Evolutionary conservation across 2,329 filamentous ascomycete species (phyloP), one percentile per base, ranked within the genome.

Genomic region (Mycogone perniciosa): DNA sequence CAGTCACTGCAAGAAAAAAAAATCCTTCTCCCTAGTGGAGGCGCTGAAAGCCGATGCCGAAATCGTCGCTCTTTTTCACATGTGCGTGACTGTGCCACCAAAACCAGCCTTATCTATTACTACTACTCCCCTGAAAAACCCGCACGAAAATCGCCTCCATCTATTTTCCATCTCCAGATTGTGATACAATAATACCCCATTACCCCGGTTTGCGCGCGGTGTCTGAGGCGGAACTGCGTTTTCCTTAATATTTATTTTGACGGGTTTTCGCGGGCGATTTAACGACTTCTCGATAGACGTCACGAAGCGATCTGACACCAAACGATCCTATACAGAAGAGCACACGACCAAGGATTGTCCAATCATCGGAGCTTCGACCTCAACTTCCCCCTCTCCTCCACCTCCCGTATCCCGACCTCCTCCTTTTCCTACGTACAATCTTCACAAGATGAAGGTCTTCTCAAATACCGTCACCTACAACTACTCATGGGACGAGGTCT

Each of bases 401-500:
- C 34, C n/a, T 31, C 20, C 10, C 20, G 3, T 20, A 20, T 20
- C 20, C 20, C 20, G 20, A 20, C 38, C 38, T 41, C 38, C 20
- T 13, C 20, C 7, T 26, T 26, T 41, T 41, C 34, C 31, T 7
- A 26, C 33, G 31, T 30, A 31, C 20, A 13, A 8, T 11, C 44
- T 31, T 34, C 38, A 30, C 27, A 73, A 53, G 47, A 97, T 99
- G 93, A 96, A 95, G 80, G 88, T 97, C 72, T 97, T 97, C 66
- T 88, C 89, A 61, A 95, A 89, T 64, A 76, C 78, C 37, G 88
- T 89, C 71, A 90, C 89, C 55, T 99, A 95, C 74, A 81, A 96
- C 75, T 99, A 99, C 78, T 95, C 92, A 42, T 99, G 93, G 93
- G 89, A 96, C 65, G 92, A 97, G 71, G 93, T 99, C 34, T 96